Conservation (phyloP, 495 filamentous ascomycete species). For the Geopyxis carbonaria region DNA sequence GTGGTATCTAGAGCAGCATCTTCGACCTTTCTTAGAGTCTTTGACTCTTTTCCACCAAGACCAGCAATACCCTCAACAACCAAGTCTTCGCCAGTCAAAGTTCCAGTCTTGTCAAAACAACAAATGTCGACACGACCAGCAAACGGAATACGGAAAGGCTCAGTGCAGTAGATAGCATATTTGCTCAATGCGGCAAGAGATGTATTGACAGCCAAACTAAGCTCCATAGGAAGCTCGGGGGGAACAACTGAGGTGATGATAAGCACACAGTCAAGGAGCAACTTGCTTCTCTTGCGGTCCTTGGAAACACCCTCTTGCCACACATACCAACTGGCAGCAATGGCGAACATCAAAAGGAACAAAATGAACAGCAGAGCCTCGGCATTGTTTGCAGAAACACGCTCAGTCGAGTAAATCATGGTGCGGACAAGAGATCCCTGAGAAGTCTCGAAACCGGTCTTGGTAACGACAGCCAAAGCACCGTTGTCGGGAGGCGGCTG, state of each 20-base stretch:
- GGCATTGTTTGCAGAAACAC: constrained; percentile 89
- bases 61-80: constrained; percentile 96
- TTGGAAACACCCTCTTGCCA: constrained; percentile 88
- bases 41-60: constrained; percentile 47
- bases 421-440: constrained; percentile 94
- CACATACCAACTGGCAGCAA: constrained; percentile 99
- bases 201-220: constrained; percentile 96
- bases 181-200: constrained; percentile 87
- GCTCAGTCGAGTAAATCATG: constrained; percentile 99
- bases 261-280: constrained; percentile 89
- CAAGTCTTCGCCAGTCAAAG: constrained; percentile 87
- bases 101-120: constrained; percentile 98
- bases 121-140: constrained; percentile 91
- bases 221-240: constrained; percentile 94
- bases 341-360: constrained; percentile 86
- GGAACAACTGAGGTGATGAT: constrained; percentile 96
- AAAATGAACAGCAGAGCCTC: constrained; percentile 93
- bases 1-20: constrained; percentile 58
- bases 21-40: constrained; percentile 17
- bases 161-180: constrained; percentile 94
- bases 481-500: constrained; percentile 72
- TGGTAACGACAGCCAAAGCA: constrained; percentile 82
- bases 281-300: constrained; percentile 91
- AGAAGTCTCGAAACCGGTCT: constrained; percentile 97
- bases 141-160: constrained; percentile 97